phyloP scores from a whole-genome alignment of 2,329 filamentous ascomycete genomes.

The Rhexocercosporidium sp. region DNA sequence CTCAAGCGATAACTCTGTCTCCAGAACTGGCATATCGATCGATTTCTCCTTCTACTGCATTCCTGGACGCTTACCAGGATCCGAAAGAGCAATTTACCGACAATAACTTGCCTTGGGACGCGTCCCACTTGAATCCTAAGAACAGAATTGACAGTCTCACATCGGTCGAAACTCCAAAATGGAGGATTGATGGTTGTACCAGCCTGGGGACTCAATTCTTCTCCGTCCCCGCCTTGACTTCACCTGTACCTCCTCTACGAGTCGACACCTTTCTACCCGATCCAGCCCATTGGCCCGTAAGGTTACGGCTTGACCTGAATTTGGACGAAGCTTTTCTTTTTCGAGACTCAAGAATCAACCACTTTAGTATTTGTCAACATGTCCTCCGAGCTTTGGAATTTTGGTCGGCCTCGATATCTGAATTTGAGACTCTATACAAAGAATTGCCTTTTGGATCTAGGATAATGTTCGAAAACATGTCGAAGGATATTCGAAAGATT shows the following conservation, averaged over 20 bases:
- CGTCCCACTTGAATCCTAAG: constrained; percentile 1
- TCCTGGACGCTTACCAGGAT: neutral
- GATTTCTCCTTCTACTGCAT: neutral
- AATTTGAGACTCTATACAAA: constrained; percentile 1
- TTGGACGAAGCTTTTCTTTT: neutral
- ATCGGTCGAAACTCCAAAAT: neutral
- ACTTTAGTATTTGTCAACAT: constrained; percentile 4
- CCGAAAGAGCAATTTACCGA: neutral
- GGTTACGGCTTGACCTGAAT: neutral
- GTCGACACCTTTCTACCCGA: constrained; percentile 7
- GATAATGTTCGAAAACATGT: constrained; percentile 9
- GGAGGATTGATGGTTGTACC: constrained; percentile 11
- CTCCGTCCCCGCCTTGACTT: constrained; percentile 1
- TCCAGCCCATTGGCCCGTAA: neutral
- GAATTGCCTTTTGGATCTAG: constrained; percentile 13
- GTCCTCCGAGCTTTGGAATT: neutral
- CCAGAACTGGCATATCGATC: constrained; percentile 1
- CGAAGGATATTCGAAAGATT: neutral
- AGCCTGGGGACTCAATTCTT: constrained; percentile 9
- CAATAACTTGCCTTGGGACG: neutral
- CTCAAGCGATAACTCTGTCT: neutral
- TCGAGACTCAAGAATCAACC: neutral
- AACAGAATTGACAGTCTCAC: constrained; percentile 11
- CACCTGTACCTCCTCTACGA: neutral
- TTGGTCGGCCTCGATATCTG: neutral